Evolutionary conservation across 805 yeast genomes (phyloP).

Genomic region (Saccharomyces paradoxus): DNA sequence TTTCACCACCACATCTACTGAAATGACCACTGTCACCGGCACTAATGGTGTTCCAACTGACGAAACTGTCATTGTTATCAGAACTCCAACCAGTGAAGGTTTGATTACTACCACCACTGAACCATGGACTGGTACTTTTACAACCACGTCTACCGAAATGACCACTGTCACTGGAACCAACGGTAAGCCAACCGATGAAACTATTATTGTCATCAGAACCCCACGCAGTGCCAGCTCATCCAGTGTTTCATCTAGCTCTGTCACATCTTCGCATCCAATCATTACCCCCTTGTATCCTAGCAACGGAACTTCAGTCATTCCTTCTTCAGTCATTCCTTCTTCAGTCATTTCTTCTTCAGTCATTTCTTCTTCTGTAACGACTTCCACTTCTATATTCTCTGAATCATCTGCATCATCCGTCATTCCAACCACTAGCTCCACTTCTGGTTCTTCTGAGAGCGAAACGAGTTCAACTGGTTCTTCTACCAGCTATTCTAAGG

Average conservation of each 20-base stretch:
- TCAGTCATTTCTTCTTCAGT: neutral
- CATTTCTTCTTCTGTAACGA: neutral
- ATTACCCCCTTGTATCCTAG: neutral
- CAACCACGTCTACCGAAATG: no score
- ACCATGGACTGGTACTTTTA: no score
- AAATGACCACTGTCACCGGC: no score
- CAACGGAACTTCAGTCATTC: neutral
- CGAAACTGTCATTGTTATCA: no score
- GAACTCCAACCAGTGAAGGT: no score
- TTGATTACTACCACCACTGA: no score
- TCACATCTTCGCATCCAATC: neutral
- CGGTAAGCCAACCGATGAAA: no score
- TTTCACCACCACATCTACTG: no score
- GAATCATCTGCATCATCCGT: neutral
- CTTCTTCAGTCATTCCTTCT: neutral
- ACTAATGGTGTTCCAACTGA: no score
- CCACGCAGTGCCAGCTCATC: neutral
- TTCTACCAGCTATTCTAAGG: constrained; percentile 10
- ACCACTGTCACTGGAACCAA: no score
- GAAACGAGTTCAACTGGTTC: neutral
- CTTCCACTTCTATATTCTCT: neutral
- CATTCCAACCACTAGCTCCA: no score
- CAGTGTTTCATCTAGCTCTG: neutral
- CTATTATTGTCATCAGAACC: no score
- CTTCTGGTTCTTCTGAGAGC: neutral